Evolutionary conservation across 1,139 yeast species (phyloP), one percentile per base, ranked within the genome.

Genomic region (Lodderomyces beijingensis): DNA sequence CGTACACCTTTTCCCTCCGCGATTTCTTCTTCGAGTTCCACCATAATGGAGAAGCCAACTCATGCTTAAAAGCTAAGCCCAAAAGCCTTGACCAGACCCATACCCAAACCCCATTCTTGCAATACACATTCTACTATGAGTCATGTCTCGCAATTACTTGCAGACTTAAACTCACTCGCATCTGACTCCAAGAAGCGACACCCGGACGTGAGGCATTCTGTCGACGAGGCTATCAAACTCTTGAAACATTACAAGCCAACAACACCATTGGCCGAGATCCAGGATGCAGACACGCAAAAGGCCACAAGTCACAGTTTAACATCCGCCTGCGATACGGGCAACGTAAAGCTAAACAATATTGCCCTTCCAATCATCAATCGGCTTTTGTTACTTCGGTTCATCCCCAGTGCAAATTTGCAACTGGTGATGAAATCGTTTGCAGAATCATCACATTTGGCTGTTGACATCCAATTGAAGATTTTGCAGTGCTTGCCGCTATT

Each of bases 401-500:
- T 89, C 8, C 78, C 87, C 0, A 56, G 65, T 1, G 58, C 63
- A 2, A 70, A 75, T 36, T 55, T 85, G 17, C 64, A 65, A 17
- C 54, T 70, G 5, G 65, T 88, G 4, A 59, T 89, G 20, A 79
- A 74, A 23, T 79, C 91, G 0, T 65, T 89, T 25, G 62, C 65
- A 25, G 93, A 84, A 37, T 86, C 95, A 0, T 74, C 93, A 0
- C 80, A 78, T 47, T 62, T 84, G 26, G 86, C 93, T 0, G 68
- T 76, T 20, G 97, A 91, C 32, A 82, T 86, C 30, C 96, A 89
- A 54, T 67, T 91, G 40, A 81, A 88, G 47, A 81, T 88, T n/a
- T 61, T 91, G 23, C 98, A 91, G 59, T 69, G 87, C 19, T 64
- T 89, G 20, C 96, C 96, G 0, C 60, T 89, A 25, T 74, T 81